phyloP scores from a whole-genome alignment of 331 rosid genomes.

The Malus hybrid region DNA sequence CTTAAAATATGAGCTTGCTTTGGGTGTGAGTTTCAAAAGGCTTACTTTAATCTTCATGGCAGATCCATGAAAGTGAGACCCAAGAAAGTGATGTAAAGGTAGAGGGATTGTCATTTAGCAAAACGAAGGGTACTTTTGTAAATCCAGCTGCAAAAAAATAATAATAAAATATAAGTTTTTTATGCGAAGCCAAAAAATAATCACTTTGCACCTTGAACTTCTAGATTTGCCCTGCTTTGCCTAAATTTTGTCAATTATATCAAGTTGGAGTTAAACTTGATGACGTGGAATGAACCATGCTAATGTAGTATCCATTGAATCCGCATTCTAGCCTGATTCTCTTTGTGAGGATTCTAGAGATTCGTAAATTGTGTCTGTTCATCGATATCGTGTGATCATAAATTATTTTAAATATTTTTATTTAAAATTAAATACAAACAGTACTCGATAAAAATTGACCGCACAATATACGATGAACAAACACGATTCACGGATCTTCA shows the following conservation, averaged over 20 bases:
- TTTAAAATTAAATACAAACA: too few relatives aligned
- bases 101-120: background rate
- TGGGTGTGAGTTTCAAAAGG: background rate
- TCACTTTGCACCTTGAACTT: too few relatives aligned
- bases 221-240: too few relatives aligned
- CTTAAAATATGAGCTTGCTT: background rate
- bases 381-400: fast-evolving
- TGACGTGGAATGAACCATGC: too few relatives aligned
- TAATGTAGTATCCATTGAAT: too few relatives aligned
- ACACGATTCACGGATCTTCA: too few relatives aligned
- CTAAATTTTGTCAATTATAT: too few relatives aligned
- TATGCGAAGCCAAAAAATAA: too few relatives aligned
- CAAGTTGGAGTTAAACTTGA: too few relatives aligned
- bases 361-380: fast-evolving
- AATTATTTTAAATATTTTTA: too few relatives aligned
- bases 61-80: background rate
- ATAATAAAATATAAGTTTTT: too few relatives aligned
- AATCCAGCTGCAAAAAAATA: background rate
- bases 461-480: fast-evolving
- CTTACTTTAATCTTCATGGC: background rate
- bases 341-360: fast-evolving
- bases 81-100: background rate
- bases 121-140: background rate
- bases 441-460: too few relatives aligned
- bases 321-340: fast-evolving